Evolutionary conservation across 1,284 basidiomycete species (phyloP).

Genomic region (Amylostereum areolatum): DNA sequence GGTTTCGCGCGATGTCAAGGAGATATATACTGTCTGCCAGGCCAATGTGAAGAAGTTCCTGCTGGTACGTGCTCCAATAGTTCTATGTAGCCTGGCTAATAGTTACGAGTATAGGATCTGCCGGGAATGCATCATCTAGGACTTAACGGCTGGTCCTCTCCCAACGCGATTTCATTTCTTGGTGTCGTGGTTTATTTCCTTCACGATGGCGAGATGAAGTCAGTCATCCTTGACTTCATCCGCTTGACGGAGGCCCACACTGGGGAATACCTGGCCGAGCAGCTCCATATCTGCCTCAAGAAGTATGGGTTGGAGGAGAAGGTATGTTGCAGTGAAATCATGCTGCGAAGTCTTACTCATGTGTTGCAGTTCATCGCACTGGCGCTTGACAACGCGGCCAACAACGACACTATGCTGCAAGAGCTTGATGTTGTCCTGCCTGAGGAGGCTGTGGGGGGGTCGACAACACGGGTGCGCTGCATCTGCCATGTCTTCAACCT

Average conservation of each 20-base stretch:
- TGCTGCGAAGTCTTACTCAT: too few relatives aligned
- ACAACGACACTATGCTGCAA: background rate
- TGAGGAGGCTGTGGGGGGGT: background rate
- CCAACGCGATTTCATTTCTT: conserved; percentile 15
- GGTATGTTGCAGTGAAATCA: too few relatives aligned
- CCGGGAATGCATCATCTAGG: conserved; percentile 14
- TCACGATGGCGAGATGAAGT: conserved; percentile 6
- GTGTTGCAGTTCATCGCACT: too few relatives aligned
- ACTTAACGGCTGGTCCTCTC: conserved; percentile 14
- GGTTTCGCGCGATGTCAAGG: conserved; percentile 9
- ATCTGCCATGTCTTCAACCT: background rate
- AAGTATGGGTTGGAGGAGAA: conserved; percentile 13
- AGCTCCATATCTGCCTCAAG: conserved; percentile 10
- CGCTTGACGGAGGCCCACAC: conserved; percentile 13
- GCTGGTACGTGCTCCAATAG: conserved; percentile 7
- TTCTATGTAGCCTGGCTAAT: background rate
- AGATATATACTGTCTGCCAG: conserved; percentile 9
- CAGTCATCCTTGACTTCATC: conserved; percentile 14
- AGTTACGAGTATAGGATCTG: conserved; percentile 2
- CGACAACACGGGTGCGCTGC: background rate
- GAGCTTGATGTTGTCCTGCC: background rate
- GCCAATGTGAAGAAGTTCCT: conserved; percentile 2
- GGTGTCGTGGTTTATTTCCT: conserved; percentile 10
- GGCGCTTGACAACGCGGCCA: background rate
- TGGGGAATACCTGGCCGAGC: conserved; percentile 9